A percentile compares a stretch with the other conserved stretches of the same genome.
Conservation (phyloP, 306 rosid genomes). For the Acacia acuminata region DNA sequence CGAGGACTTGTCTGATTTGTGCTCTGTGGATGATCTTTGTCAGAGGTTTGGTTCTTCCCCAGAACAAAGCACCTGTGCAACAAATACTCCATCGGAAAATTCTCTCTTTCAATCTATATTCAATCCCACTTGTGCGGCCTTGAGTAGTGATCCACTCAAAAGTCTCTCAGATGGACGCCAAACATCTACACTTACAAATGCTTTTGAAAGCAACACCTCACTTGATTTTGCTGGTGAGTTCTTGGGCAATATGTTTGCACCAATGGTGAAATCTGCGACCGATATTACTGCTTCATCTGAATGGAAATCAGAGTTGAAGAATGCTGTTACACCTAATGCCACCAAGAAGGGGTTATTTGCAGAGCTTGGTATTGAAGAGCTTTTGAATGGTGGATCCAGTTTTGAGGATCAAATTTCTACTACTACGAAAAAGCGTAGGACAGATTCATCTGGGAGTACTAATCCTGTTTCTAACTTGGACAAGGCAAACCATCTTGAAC, state of each 20-base stretch:
- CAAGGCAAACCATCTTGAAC: conserved; percentile 37
- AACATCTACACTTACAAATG: conserved; percentile 30
- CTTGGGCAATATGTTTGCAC: not conserved
- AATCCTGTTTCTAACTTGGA: conserved; percentile 25
- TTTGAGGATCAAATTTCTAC: conserved; percentile 46
- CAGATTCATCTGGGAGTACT: conserved; percentile 46
- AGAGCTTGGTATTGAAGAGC: conserved; percentile 66
- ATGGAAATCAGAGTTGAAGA: conserved; percentile 47
- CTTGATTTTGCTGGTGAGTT: not conserved
- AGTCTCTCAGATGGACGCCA: conserved; percentile 32
- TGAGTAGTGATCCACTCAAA: conserved; percentile 14
- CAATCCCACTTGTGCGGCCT: conserved; percentile 27
- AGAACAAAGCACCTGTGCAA: conserved; percentile 20
- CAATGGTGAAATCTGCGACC: conserved; percentile 33
- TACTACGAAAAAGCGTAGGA: conserved; percentile 37
- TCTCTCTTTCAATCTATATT: conserved; percentile 42
- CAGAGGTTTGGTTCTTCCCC: conserved; percentile 61
- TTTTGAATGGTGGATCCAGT: conserved; percentile 52
- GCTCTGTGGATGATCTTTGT: conserved; percentile 57
- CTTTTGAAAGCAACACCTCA: not conserved
- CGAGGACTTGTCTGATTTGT: conserved; percentile 45
- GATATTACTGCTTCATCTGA: conserved; percentile 32
- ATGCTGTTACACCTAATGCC: not conserved
- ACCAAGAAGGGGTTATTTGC: conserved; percentile 65
- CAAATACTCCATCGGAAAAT: conserved; percentile 33